Percentiles rank a stretch among this genome's conserved stretches.
Evolutionary conservation across 2,329 filamentous ascomycete species (phyloP).

Genomic region (Tolypocladium sp.): DNA sequence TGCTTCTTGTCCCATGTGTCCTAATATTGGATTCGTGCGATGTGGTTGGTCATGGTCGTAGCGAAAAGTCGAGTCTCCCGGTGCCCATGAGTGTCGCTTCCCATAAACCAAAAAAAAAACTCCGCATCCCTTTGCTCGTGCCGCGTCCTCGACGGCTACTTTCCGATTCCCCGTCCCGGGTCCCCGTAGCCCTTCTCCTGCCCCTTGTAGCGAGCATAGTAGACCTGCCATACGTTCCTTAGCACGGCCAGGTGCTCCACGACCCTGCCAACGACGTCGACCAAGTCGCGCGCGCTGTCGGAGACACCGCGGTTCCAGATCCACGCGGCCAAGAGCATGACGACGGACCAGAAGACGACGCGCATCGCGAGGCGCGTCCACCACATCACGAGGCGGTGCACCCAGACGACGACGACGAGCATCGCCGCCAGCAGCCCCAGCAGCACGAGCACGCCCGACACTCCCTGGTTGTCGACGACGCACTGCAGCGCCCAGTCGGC

Average conservation of each 20-base stretch:
- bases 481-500: conserved; percentile 27
- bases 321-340: conserved; percentile 44
- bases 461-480: conserved; percentile 24
- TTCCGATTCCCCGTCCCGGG: not conserved
- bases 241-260: conserved; percentile 37
- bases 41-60: not conserved
- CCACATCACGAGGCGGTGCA: conserved; percentile 65
- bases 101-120: not conserved
- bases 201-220: conserved; percentile 49
- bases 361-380: conserved; percentile 61
- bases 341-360: conserved; percentile 53
- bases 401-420: conserved; percentile 60
- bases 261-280: conserved; percentile 32
- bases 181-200: conserved; percentile 20
- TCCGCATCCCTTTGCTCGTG: not conserved
- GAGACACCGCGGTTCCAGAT: conserved; percentile 59
- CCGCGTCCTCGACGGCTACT: not conserved
- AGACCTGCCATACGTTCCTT: conserved; percentile 44
- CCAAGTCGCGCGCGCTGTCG: conserved; percentile 51
- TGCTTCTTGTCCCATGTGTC: not conserved
- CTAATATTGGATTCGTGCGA: not conserved
- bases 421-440: conserved; percentile 35
- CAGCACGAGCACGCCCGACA: conserved; percentile 21
- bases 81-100: not conserved
- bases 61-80: not conserved